A percentile compares a stretch with the other conserved stretches of the same genome.
These are phyloP conservation scores for Globisporangium echinulatum DNA, from an alignment of 352 stramenopile species.

Conservation along the genomic window DNA sequence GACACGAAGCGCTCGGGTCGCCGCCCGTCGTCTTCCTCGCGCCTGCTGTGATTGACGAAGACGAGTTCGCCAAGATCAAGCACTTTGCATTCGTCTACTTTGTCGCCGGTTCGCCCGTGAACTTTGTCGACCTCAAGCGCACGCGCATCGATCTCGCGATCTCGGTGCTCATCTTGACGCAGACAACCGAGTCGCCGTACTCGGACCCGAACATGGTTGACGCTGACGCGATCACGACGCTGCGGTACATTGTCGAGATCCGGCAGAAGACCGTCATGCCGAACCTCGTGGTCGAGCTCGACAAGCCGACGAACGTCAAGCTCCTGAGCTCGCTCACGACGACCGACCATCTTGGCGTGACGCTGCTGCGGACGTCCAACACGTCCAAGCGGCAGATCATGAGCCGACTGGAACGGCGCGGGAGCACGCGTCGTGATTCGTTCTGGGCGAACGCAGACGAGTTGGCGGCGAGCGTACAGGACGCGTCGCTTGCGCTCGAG, in stretches of 20 bases:
- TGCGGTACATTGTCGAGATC: conserved; percentile 80
- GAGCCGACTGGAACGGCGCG: conserved; percentile 32
- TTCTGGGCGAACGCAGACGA: conserved; percentile 34
- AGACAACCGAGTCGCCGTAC: conserved; percentile 39
- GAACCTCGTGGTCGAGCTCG: conserved; percentile 69
- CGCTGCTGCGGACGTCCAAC: conserved; percentile 29
- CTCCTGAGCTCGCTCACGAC: conserved; percentile 55
- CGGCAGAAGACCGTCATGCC: conserved; percentile 55
- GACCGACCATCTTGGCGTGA: conserved; percentile 38
- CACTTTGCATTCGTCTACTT: conserved; percentile 61
- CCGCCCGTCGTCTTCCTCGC: conserved; percentile 57
- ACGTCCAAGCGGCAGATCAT: conserved; percentile 35
- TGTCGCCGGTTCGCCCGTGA: conserved; percentile 62
- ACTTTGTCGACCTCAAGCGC: conserved; percentile 63
- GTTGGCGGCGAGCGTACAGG: conserved; percentile 6
- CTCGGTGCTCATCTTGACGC: conserved; percentile 61
- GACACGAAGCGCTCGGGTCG: conserved; percentile 29
- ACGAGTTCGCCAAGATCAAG: conserved; percentile 45
- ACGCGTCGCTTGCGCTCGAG: conserved; percentile 50
- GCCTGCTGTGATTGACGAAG: conserved; percentile 36
- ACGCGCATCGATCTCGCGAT: conserved; percentile 51
- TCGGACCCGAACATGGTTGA: conserved; percentile 80
- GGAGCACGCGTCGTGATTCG: conserved; percentile 37
- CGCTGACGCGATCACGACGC: conserved; percentile 71
- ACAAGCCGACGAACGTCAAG: conserved; percentile 71